Evolutionary conservation across 345 rosid genomes (phyloP).

Genomic region (Eutrema japonicum): DNA sequence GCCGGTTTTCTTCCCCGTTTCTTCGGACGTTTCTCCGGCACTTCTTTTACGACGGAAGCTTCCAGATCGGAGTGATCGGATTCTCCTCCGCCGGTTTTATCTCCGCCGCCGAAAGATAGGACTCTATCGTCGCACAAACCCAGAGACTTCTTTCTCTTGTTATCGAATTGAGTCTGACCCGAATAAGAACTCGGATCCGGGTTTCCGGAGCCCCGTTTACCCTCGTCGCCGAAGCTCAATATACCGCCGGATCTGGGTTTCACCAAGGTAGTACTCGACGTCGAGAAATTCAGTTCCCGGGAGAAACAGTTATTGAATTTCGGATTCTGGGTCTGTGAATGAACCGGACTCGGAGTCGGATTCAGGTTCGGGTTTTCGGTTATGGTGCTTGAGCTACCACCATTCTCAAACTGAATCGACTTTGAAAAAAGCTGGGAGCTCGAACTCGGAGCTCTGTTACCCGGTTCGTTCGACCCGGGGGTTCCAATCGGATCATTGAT

Average conservation of each 20-base stretch:
- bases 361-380: slow-evolving; percentile 44
- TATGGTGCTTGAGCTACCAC: slow-evolving; percentile 49
- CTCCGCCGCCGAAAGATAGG: slow-evolving; percentile 76
- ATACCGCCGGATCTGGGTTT: slow-evolving; percentile 84
- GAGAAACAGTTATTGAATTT: slow-evolving; percentile 42
- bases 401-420: slow-evolving; percentile 47
- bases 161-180: slow-evolving; percentile 60
- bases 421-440: slow-evolving; percentile 47
- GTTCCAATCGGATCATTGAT: slow-evolving; percentile 61
- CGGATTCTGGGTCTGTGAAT: slow-evolving; percentile 42
- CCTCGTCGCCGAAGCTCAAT: slow-evolving; percentile 76
- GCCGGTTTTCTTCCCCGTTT: slow-evolving; percentile 97
- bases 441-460: slow-evolving; percentile 37
- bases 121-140: slow-evolving; percentile 63
- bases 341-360: slow-evolving; percentile 41
- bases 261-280: slow-evolving; percentile 55
- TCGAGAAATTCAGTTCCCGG: slow-evolving; percentile 76
- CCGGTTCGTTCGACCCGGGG: slow-evolving; percentile 41
- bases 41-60: slow-evolving; percentile 82
- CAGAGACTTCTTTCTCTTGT: slow-evolving; percentile 62
- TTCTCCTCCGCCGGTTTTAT: slow-evolving; percentile 66
- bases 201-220: slow-evolving; percentile 48
- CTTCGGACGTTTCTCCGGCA: slow-evolving; percentile 81
- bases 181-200: slow-evolving; percentile 51
- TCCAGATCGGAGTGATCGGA: slow-evolving; percentile 96